Evolutionary conservation across 768 basidiomycete species (phyloP).

Genomic region (Phylloporus sp.): DNA sequence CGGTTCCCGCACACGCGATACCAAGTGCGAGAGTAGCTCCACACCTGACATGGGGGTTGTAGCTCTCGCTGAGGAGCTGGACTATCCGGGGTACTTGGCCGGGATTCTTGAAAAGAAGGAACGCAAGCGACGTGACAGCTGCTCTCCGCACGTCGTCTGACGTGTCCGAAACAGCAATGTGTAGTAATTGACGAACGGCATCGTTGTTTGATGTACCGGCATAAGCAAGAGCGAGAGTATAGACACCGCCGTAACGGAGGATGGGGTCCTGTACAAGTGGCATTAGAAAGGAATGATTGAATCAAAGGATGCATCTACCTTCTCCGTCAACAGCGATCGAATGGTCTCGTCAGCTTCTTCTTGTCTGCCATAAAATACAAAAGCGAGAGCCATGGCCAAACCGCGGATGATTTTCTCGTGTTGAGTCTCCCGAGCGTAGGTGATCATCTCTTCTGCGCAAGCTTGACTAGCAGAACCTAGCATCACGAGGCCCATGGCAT

Average conservation of each 20-base stretch:
- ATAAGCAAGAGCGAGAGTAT: conserved; percentile 93
- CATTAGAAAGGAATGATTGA: background rate
- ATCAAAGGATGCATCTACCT: conserved; percentile 45
- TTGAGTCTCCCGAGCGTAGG: conserved; percentile 94
- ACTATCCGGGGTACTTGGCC: conserved; percentile 95
- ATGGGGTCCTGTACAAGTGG: conserved; percentile 73
- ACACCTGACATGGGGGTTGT: conserved; percentile 97
- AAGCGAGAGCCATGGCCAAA: conserved; percentile 86
- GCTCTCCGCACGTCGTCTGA: conserved; percentile 96
- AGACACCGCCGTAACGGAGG: conserved; percentile 95
- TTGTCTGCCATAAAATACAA: conserved; percentile 88
- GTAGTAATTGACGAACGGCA: conserved; percentile 85
- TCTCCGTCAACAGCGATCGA: conserved; percentile 73
- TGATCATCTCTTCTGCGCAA: conserved; percentile 88
- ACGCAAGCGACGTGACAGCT: conserved; percentile 92
- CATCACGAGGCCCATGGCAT: conserved; percentile 98
- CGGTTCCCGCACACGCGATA: conserved; percentile 96
- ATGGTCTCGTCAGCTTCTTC: conserved; percentile 89
- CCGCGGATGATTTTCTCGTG: conserved; percentile 99
- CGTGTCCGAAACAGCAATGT: conserved; percentile 97
- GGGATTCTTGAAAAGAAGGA: conserved; percentile 95
- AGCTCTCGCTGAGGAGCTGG: conserved; percentile 94
- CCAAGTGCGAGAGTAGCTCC: conserved; percentile 95
- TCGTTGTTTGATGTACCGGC: conserved; percentile 94
- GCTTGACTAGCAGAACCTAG: conserved; percentile 83